Evolutionary conservation across 108 stramenopile species (phyloP), one percentile per base, ranked within the genome.

Genomic region (Cylindrotheca closterium): DNA sequence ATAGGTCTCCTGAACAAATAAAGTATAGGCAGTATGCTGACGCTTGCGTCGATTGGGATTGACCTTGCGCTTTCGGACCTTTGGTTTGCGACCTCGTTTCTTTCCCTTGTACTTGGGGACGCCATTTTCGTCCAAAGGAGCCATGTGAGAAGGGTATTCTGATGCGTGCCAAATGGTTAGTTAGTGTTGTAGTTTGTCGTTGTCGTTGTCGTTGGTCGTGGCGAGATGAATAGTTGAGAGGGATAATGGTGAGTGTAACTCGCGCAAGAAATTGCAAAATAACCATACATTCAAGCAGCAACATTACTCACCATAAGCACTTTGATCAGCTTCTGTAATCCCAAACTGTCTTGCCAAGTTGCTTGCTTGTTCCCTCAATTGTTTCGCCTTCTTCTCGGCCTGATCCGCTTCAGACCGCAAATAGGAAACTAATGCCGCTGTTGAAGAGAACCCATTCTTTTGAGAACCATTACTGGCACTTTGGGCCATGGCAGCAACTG

Each of bases 21-120:
- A 30, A 0, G 81, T 82, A 33, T 82, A 82, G 2, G 60, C 81
- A 0, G 81, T 82, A 31, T 79, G 77, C 37, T 75, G 57, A 29
- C 81, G 73, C 47, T 78, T 82, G 2, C 42, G 52, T 49, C 75
- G 60, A 58, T 72, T 66, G 4, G 81, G 70, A 45, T 82, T 76
- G 47, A 19, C n/a, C 24, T 70, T 65, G 8, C 81, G 81, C 33
- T 75, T 75, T 12, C 74, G 54, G 3, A 51, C 31, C 56, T 75
- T 75, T n/a, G 74, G 74, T 48, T 82, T 82, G 26, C 77, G 68
- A 21, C 81, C 81, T 4, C 81, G 73, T 55, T 82, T 82, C 53
- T 75, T 75, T 3, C 81, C 81, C 58, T 68, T 73, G 58, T 82
- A 82, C 53, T 82, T 82, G 12, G 81, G 81, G 26, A 68, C 24